These are phyloP conservation scores for Aspergillus bridgeri DNA, from an alignment of 495 filamentous ascomycete genomes.

Conservation along the genomic window DNA sequence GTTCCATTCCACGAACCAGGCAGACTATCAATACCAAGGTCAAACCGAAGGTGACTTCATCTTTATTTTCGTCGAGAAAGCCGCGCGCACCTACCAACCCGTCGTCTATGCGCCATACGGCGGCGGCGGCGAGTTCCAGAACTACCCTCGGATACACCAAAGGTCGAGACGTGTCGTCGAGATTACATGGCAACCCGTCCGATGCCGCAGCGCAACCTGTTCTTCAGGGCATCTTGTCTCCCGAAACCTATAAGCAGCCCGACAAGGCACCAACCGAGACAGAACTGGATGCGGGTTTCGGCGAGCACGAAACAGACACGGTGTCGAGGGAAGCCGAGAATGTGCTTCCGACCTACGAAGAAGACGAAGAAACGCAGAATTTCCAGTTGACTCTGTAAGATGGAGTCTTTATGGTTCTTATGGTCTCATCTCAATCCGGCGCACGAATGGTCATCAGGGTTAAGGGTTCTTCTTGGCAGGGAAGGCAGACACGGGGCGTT, in stretches of 20 bases:
- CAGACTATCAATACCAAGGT: constrained; percentile 40
- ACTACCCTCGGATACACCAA: constrained; percentile 79
- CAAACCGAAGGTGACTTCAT: constrained; percentile 31
- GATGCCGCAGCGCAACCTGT: constrained; percentile 15
- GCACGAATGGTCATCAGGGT: not conserved
- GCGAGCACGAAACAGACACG: constrained; percentile 4
- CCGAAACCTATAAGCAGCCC: constrained; percentile 43
- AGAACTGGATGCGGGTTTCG: constrained; percentile 37
- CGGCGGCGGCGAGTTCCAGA: constrained; percentile 63
- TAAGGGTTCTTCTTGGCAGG: not conserved
- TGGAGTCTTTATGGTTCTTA: not conserved
- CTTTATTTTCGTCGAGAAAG: constrained; percentile 41
- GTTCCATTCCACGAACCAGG: constrained; percentile 28
- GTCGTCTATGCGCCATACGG: constrained; percentile 55
- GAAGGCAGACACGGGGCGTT: not conserved
- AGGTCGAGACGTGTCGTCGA: constrained; percentile 61
- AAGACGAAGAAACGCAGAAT: constrained; percentile 41
- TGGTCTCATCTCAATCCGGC: not conserved
- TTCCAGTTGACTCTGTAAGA: constrained; percentile 44
- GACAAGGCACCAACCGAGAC: constrained; percentile 40
- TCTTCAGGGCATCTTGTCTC: constrained; percentile 31
- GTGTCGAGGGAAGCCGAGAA: constrained; percentile 25
- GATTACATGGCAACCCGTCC: constrained; percentile 30
- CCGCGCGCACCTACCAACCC: constrained; percentile 39
- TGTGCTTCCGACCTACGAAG: constrained; percentile 39